These are phyloP conservation scores for Clarireedia paspali DNA, from an alignment of 2,329 filamentous ascomycete genomes.

Conservation along the genomic window DNA sequence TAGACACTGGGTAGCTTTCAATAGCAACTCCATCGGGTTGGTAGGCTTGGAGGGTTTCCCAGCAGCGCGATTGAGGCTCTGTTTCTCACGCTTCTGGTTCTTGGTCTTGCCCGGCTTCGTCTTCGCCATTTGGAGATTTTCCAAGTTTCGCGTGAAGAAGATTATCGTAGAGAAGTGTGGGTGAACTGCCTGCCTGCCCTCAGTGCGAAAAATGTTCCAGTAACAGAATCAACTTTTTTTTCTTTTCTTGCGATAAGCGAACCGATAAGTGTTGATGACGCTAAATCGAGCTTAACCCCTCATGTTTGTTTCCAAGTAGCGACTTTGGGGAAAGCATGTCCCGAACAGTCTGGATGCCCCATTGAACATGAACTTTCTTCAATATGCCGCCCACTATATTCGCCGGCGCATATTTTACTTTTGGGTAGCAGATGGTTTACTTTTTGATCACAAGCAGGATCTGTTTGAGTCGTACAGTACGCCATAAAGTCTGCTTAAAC, in stretches of 20 bases:
- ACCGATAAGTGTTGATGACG: constrained; percentile 3
- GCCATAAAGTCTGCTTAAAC: background rate
- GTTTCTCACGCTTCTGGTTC: constrained; percentile 24
- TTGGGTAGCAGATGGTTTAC: no score
- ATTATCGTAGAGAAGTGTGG: background rate
- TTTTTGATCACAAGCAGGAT: no score
- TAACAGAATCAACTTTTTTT: constrained; percentile 11
- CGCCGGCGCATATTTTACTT: no score
- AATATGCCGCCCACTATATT: background rate
- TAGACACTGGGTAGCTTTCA: constrained; percentile 23
- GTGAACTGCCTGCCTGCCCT: background rate
- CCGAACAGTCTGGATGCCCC: background rate
- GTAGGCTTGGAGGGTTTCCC: constrained; percentile 19
- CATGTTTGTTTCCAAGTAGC: background rate
- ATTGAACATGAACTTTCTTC: background rate
- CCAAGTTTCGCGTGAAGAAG: background rate
- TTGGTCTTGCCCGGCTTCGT: constrained; percentile 29
- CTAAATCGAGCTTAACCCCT: constrained; percentile 3
- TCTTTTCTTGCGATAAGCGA: constrained; percentile 8
- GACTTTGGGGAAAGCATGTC: background rate
- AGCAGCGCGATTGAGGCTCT: constrained; percentile 22
- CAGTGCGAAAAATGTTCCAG: constrained; percentile 1
- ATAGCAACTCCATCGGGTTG: constrained; percentile 20
- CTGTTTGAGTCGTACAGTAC: no score
- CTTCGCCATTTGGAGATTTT: constrained; percentile 26